Percentiles rank a stretch among this genome's conserved stretches.
Conservation (phyloP, 2,329 filamentous ascomycete species). For the Claviceps sp. region DNA sequence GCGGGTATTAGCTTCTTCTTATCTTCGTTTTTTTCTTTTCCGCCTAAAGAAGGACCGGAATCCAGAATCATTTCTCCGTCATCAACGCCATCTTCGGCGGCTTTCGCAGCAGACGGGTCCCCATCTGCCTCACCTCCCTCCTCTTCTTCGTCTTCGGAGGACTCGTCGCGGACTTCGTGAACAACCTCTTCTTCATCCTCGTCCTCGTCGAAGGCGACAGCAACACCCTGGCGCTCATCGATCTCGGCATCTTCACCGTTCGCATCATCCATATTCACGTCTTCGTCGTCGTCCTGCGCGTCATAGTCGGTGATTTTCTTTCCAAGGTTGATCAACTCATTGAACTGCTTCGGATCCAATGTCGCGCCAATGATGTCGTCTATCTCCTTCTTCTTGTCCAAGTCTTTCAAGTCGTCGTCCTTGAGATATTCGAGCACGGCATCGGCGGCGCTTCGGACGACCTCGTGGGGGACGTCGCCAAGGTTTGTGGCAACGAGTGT, state of each 20-base stretch:
- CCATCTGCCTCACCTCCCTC: constrained; percentile 33
- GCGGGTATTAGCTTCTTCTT: constrained; percentile 56
- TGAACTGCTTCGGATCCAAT: constrained; percentile 82
- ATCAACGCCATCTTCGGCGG: constrained; percentile 33
- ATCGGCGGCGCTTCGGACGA: constrained; percentile 87
- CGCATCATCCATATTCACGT: constrained; percentile 57
- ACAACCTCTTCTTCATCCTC: constrained; percentile 67
- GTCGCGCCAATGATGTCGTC: constrained; percentile 82
- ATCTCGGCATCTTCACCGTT: constrained; percentile 60
- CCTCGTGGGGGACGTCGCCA: constrained; percentile 84
- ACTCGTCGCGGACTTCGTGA: constrained; percentile 79
- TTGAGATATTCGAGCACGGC: constrained; percentile 84
- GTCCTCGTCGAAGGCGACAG: constrained; percentile 92
- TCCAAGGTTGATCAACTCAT: constrained; percentile 86
- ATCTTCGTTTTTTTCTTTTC: constrained; percentile 31
- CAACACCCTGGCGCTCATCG: constrained; percentile 90
- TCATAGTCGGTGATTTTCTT: constrained; percentile 99
- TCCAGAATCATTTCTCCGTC: constrained; percentile 84
- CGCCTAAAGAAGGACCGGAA: constrained; percentile 34
- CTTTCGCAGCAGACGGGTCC: constrained; percentile 14
- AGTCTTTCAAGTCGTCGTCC: constrained; percentile 89
- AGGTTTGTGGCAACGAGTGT: constrained; percentile 80
- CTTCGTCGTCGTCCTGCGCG: constrained; percentile 87
- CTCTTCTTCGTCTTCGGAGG: constrained; percentile 66
- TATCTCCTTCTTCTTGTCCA: constrained; percentile 95